Conservation (phyloP, 441 rosid genomes). For the Gossypium trilobum region DNA sequence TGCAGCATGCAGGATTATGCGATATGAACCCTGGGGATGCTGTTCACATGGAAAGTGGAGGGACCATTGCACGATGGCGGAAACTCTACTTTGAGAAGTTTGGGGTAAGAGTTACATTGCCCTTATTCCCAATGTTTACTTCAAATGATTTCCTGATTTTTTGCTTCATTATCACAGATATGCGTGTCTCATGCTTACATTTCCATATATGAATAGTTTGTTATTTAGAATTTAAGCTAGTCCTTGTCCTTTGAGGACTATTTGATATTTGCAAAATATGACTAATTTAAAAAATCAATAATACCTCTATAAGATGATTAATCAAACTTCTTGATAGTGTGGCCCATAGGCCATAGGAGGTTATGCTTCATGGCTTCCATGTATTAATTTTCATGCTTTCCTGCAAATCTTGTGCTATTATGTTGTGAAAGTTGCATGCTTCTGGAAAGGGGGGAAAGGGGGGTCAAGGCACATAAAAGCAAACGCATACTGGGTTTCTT, state of each 20-base stretch:
- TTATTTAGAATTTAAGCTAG: neutral
- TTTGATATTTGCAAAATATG: neutral
- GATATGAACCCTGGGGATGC: slow-evolving; percentile 40
- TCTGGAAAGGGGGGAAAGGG: neutral
- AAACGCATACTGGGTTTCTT: slow-evolving; percentile 8
- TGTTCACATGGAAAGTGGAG: slow-evolving; percentile 44
- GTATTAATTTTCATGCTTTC: neutral
- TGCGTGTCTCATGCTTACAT: neutral
- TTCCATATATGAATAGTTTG: neutral
- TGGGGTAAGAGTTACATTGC: slow-evolving; percentile 35
- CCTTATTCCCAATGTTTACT: slow-evolving; percentile 1
- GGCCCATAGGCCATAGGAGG: neutral
- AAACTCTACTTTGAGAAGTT: slow-evolving; percentile 35
- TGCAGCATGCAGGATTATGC: slow-evolving; percentile 41
- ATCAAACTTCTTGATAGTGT: neutral
- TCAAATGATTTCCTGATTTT: neutral
- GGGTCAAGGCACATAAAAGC: neutral
- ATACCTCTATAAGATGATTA: neutral
- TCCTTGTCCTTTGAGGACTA: neutral
- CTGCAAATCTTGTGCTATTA: neutral
- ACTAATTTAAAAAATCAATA: neutral
- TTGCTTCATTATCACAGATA: neutral
- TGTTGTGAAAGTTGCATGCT: neutral
- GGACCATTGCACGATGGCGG: slow-evolving; percentile 44
- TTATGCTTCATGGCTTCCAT: slow-evolving; percentile 1